Percentiles rank a stretch among this genome's conserved stretches.
These are phyloP conservation scores for Extremus antarcticus DNA, from an alignment of 495 filamentous ascomycete species.

Conservation along the genomic window DNA sequence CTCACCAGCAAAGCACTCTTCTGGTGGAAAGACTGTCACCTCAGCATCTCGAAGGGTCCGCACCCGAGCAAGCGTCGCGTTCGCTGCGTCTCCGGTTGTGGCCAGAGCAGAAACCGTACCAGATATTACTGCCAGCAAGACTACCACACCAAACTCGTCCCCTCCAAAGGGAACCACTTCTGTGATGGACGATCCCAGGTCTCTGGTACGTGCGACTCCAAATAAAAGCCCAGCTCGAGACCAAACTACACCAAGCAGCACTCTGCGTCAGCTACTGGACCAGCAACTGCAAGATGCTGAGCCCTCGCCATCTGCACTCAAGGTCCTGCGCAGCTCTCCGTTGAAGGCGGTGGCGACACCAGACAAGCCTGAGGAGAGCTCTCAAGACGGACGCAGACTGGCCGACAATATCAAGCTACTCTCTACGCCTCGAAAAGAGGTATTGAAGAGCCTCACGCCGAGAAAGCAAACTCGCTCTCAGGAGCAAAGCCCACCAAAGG, in stretches of 20 bases:
- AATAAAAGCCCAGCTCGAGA: not conserved
- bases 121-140: not conserved
- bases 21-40: not conserved
- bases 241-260: not conserved
- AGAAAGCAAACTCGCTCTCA: conserved; percentile 20
- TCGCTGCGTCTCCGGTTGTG: not conserved
- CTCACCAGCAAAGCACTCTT: conserved; percentile 11
- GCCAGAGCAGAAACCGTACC: not conserved
- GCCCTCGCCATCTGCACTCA: conserved; percentile 7
- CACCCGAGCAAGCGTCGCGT: not conserved
- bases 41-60: conserved; percentile 7
- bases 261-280: conserved; percentile 7
- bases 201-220: not conserved
- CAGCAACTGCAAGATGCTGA: conserved; percentile 3
- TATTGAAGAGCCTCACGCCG: conserved; percentile 25
- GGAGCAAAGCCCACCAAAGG: conserved; percentile 17
- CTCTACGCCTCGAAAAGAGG: conserved; percentile 30
- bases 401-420: conserved; percentile 30
- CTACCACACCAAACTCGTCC: not conserved
- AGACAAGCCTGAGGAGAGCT: not conserved
- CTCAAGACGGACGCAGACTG: conserved; percentile 20
- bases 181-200: not conserved
- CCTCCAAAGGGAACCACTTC: not conserved
- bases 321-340: conserved; percentile 4
- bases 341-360: not conserved